Percentiles rank a stretch among this genome's conserved stretches.
Conservation (phyloP, 2,329 filamentous ascomycete species). For the Ophiostoma angusticollis region DNA sequence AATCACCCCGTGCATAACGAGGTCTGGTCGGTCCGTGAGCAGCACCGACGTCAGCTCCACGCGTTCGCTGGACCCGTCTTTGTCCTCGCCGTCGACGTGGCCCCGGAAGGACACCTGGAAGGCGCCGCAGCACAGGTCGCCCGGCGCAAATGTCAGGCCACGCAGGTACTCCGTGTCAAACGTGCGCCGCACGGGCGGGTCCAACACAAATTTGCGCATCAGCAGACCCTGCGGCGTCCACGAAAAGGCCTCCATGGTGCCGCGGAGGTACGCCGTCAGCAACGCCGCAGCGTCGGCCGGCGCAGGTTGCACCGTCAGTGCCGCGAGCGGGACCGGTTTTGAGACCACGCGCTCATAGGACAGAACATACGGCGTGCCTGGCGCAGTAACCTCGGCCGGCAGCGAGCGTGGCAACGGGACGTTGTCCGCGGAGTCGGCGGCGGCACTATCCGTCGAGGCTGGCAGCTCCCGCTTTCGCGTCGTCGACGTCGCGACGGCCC, state of each 20-base stretch:
- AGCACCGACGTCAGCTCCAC: constrained; percentile 20
- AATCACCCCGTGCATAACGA: constrained; percentile 16
- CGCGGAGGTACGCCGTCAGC: constrained; percentile 18
- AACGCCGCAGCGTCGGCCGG: constrained; percentile 7
- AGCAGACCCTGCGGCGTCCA: constrained; percentile 22
- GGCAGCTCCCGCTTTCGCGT: background rate
- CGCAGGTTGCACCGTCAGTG: constrained; percentile 1
- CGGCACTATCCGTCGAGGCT: background rate
- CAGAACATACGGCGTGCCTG: constrained; percentile 6
- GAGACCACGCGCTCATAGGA: constrained; percentile 11
- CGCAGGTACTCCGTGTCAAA: constrained; percentile 18
- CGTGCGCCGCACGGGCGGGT: constrained; percentile 12
- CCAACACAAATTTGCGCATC: constrained; percentile 17
- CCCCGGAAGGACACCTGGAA: constrained; percentile 19
- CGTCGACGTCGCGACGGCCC: background rate
- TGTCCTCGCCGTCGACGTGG: constrained; percentile 8
- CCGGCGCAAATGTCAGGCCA: constrained; percentile 14
- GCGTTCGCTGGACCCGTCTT: constrained; percentile 13
- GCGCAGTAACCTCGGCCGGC: constrained; percentile 3
- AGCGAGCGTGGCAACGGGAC: constrained; percentile 5
- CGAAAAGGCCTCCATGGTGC: constrained; percentile 21
- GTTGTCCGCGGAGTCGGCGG: background rate
- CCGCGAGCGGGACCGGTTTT: background rate
- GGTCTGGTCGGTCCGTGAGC: constrained; percentile 16
- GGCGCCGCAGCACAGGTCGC: constrained; percentile 22